These are phyloP conservation scores for Biscutella laevigata DNA, from an alignment of 441 rosid species.

Conservation along the genomic window DNA sequence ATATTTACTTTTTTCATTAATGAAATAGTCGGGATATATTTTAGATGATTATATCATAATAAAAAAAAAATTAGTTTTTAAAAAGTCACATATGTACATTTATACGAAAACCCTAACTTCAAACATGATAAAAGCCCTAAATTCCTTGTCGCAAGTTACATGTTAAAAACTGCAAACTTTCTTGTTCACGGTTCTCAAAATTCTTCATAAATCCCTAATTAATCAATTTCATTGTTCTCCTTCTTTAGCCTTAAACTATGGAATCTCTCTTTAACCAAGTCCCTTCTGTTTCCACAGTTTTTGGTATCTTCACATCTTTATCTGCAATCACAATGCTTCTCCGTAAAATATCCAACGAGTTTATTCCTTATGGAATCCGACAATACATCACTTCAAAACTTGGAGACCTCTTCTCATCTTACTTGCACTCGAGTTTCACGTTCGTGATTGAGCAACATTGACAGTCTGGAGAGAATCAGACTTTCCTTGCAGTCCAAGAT, in stretches of 20 bases:
- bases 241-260: slow-evolving; percentile 20
- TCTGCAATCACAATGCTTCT: slow-evolving; percentile 41
- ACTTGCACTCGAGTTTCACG: slow-evolving; percentile 36
- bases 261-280: slow-evolving; percentile 25
- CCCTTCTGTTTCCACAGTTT: slow-evolving; percentile 36
- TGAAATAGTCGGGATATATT: no score
- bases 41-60: no score
- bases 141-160: no score
- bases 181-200: neutral
- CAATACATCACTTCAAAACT: slow-evolving; percentile 27
- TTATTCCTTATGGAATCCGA: slow-evolving; percentile 30
- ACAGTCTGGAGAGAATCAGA: slow-evolving; percentile 42
- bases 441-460: slow-evolving; percentile 45
- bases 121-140: no score
- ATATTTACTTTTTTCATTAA: no score
- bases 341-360: slow-evolving; percentile 39
- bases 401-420: slow-evolving; percentile 23
- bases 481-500: slow-evolving; percentile 37
- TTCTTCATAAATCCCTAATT: slow-evolving; percentile 5
- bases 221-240: neutral
- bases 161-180: neutral
- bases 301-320: slow-evolving; percentile 42
- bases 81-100: no score
- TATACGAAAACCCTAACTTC: no score
- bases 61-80: no score